A percentile compares a stretch with the other conserved stretches of the same genome.
These are phyloP conservation scores for Aureobasidium subglaciale DNA, from an alignment of 2,329 filamentous ascomycete genomes.

Conservation along the genomic window DNA sequence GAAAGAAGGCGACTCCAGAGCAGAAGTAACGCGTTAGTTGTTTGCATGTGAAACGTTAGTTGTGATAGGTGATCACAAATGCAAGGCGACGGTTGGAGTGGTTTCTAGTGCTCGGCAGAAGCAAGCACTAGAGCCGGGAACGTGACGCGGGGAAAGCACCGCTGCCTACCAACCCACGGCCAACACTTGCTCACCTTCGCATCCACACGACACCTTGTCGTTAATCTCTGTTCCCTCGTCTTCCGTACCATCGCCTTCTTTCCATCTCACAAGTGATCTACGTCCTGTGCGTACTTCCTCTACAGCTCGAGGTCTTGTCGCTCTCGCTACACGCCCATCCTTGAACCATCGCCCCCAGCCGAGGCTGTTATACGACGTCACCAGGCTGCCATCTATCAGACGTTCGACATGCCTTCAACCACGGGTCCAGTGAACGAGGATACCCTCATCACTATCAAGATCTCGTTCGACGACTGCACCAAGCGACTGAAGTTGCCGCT, in stretches of 20 bases:
- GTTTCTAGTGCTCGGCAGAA: background rate
- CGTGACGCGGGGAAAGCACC: background rate
- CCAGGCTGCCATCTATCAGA: constrained; percentile 5
- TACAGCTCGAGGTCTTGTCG: background rate
- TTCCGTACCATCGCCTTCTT: background rate
- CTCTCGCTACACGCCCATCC: background rate
- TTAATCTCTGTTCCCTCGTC: background rate
- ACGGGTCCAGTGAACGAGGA: constrained; percentile 52
- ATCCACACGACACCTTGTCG: constrained; percentile 6
- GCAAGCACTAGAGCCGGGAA: background rate
- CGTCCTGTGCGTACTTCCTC: background rate
- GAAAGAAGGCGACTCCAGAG: background rate
- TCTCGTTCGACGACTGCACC: constrained; percentile 66
- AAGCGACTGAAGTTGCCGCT: constrained; percentile 86
- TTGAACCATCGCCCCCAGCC: constrained; percentile 7
- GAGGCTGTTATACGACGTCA: constrained; percentile 9
- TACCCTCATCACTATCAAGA: constrained; percentile 77
- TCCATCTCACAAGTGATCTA: background rate
- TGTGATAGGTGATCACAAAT: background rate
- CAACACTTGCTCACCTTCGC: constrained; percentile 3
- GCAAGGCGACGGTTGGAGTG: background rate
- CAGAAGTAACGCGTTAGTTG: background rate
- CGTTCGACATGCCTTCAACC: constrained; percentile 31
- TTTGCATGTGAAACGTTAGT: constrained; percentile 1
- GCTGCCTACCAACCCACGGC: background rate